Evolutionary conservation across 2,329 filamentous ascomycete genomes (phyloP).

Genomic region (Phyllosticta citrichinensis): DNA sequence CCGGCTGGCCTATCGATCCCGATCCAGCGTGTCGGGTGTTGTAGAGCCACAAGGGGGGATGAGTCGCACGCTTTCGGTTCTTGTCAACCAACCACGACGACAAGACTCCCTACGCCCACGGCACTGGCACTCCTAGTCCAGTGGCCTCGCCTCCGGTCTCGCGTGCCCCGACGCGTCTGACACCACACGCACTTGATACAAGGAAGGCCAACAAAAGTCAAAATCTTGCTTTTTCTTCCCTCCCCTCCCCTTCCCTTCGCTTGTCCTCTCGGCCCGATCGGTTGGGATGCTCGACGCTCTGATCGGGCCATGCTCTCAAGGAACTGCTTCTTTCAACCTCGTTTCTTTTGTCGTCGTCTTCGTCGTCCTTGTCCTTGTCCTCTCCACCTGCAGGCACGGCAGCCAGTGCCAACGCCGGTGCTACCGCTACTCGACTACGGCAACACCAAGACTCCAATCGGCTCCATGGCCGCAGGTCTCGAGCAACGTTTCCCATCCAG

Average conservation of each 20-base stretch:
- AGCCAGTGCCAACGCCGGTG: not conserved
- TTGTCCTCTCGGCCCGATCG: not conserved
- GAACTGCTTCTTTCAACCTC: not conserved
- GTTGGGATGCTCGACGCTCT: not conserved
- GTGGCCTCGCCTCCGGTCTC: too few relatives aligned
- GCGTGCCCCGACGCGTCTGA: not conserved
- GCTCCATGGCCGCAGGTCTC: not conserved
- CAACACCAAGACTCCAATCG: not conserved
- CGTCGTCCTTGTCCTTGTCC: too few relatives aligned
- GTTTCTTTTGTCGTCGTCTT: not conserved
- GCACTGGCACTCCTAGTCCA: too few relatives aligned
- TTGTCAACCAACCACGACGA: too few relatives aligned
- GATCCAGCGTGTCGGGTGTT: not conserved
- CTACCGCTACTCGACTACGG: not conserved
- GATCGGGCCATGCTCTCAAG: too few relatives aligned
- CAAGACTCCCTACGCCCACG: too few relatives aligned
- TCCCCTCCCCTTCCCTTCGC: not conserved
- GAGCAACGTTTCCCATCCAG: not conserved
- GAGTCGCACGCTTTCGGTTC: too few relatives aligned
- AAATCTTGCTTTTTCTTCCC: not conserved
- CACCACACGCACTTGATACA: not conserved
- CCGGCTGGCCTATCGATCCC: not conserved
- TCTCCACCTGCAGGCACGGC: not conserved
- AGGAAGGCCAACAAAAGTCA: not conserved
- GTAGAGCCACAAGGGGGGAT: not conserved